Evolutionary conservation across 495 filamentous ascomycete genomes (phyloP).

Genomic region (Talaromyces adpressus): DNA sequence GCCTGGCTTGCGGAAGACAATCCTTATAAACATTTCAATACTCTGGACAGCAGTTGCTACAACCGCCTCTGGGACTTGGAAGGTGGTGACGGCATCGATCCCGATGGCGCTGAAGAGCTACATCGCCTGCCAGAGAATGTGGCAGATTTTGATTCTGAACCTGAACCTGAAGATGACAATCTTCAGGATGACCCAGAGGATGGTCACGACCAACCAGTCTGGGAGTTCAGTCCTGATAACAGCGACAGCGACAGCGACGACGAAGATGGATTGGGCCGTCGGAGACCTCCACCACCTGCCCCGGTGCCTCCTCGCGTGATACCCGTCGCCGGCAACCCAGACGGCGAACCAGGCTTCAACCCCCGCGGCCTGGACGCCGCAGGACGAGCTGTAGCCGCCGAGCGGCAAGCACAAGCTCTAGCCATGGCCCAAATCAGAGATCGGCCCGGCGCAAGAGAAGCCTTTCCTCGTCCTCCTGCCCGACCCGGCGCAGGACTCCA

Average conservation of each 20-base stretch:
- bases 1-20: constrained; percentile 74
- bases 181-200: constrained; percentile 6
- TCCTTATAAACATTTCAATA: constrained; percentile 87
- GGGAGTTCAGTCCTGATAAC: constrained; percentile 19
- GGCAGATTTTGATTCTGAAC: constrained; percentile 27
- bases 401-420: constrained; percentile 36
- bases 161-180: constrained; percentile 19
- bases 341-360: constrained; percentile 21
- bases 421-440: constrained; percentile 37
- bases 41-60: constrained; percentile 57
- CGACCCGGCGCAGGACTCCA: constrained; percentile 7
- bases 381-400: constrained; percentile 33
- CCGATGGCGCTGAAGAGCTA: constrained; percentile 35
- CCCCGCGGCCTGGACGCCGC: constrained; percentile 26
- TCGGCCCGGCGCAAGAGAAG: constrained; percentile 18
- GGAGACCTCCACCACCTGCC: constrained; percentile 36
- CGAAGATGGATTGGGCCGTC: constrained; percentile 13
- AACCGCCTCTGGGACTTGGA: constrained; percentile 87
- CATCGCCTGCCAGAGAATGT: constrained; percentile 33
- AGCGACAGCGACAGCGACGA: constrained; percentile 14
- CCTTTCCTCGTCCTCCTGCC: constrained; percentile 2
- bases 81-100: constrained; percentile 61
- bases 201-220: constrained; percentile 20
- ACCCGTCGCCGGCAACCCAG: constrained; percentile 14
- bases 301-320: constrained; percentile 31